Evolutionary conservation across 1,284 basidiomycete species (phyloP).

Genomic region (Naganishia cerealis): DNA sequence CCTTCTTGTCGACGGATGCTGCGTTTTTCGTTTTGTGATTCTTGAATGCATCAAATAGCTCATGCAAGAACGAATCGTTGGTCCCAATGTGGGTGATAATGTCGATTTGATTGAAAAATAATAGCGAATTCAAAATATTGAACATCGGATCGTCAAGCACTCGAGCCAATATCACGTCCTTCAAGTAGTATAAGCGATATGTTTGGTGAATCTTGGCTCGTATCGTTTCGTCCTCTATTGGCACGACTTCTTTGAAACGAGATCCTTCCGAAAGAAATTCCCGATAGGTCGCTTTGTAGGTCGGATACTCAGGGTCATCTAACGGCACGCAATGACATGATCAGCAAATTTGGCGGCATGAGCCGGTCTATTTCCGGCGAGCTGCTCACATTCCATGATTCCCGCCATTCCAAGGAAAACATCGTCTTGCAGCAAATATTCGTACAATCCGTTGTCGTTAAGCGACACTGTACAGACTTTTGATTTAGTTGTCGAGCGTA

Average conservation of each 20-base stretch:
- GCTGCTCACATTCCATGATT: slow-evolving; percentile 85
- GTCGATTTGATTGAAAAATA: slow-evolving; percentile 99
- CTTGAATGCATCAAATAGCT: slow-evolving; percentile 76
- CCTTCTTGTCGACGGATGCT: neutral
- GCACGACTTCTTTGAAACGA: slow-evolving; percentile 81
- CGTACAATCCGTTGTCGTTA: slow-evolving; percentile 92
- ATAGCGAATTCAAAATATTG: slow-evolving; percentile 92
- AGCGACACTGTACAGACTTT: slow-evolving; percentile 69
- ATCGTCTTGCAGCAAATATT: slow-evolving; percentile 91
- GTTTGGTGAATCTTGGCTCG: slow-evolving; percentile 91
- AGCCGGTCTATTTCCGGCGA: slow-evolving; percentile 35
- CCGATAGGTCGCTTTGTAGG: slow-evolving; percentile 92
- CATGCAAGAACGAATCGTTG: slow-evolving; percentile 71
- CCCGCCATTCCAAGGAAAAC: slow-evolving; percentile 89
- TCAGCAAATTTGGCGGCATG: slow-evolving; percentile 24
- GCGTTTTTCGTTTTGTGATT: slow-evolving; percentile 52
- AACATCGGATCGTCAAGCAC: slow-evolving; percentile 94
- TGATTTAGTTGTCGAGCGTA: neutral
- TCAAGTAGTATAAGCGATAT: slow-evolving; percentile 92
- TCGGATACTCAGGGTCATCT: slow-evolving; percentile 97
- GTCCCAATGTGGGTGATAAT: slow-evolving; percentile 87
- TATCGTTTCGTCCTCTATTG: slow-evolving; percentile 70
- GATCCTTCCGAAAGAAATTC: slow-evolving; percentile 80
- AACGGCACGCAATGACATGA: slow-evolving; percentile 28
- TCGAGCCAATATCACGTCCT: slow-evolving; percentile 94